Conservation (phyloP, 2,329 filamentous ascomycete species). For the Botrytis elliptica region DNA sequence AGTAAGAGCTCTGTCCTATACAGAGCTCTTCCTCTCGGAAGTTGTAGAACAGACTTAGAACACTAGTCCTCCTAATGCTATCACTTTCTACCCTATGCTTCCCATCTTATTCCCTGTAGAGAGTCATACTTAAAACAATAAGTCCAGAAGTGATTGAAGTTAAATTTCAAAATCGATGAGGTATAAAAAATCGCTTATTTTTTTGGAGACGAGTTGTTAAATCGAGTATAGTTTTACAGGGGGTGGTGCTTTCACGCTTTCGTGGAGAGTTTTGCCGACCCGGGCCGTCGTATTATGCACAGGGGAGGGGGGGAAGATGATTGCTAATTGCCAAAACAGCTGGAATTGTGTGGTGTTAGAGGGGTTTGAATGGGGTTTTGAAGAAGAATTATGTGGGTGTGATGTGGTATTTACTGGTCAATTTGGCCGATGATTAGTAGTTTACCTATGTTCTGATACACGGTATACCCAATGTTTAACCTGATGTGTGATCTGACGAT, state of each 20-base stretch:
- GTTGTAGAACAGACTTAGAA: too few species aligned
- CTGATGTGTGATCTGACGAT: neutral
- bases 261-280: neutral
- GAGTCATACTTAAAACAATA: too few species aligned
- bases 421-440: neutral
- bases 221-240: neutral
- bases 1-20: too few species aligned
- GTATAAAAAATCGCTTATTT: too few species aligned
- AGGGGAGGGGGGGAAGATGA: neutral
- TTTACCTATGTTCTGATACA: neutral
- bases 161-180: too few species aligned
- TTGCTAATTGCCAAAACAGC: neutral
- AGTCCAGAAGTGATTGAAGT: too few species aligned
- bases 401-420: neutral
- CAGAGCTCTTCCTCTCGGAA: too few species aligned
- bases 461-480: neutral
- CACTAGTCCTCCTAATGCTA: too few species aligned
- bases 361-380: neutral
- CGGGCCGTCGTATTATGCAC: neutral
- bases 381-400: neutral
- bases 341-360: neutral
- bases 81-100: too few species aligned
- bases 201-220: too few species aligned
- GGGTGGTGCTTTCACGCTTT: neutral
- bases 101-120: too few species aligned